Evolutionary conservation across 805 yeast genomes (phyloP), one percentile per base, ranked within the genome.

Genomic region (Spathaspora gorwiae): DNA sequence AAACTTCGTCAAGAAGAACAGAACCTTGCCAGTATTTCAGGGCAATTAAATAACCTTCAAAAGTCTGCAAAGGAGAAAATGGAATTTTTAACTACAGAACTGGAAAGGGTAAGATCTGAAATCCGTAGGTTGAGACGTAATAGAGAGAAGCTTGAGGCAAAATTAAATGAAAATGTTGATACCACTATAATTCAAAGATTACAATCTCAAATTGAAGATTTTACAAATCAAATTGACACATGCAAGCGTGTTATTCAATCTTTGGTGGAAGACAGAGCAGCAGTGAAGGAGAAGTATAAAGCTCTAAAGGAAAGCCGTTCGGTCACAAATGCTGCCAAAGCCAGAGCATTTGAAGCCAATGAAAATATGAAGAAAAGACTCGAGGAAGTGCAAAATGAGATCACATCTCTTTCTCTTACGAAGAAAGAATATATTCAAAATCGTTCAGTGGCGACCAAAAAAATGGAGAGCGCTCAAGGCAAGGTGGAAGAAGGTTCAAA

Each of bases 131-230:
- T 35, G 26, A 14, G 9, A 3, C 13, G n/a, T 10, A 24, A 8
- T 15, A 19, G 50, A 46, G 7, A 33, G 48, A 47, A 44, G 11
- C 48, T 73, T 4, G 66, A 64, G 34, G 59, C 64, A 33, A 68
- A 70, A 42, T 53, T 80, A 13, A 66, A 62, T 14, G 81, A 77
- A 15, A 65, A 72, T 43, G 73, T 70, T 7, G 75, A 72, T 43
- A 66, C 70, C 14, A 73, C 75, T 6, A 70, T 59, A 40, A 60
- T 75, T 15, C 73, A 67, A 13, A 27, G 64, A 2, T 60, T 70
- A 15, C 53, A 62, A 19, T 62, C 61, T 10, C 69, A 71, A 45
- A 62, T 59, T 29, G 62, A 57, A 14, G 66, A 52, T 7, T 50
- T 54, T 47, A 56, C 59, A 35, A 54, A 56, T 13, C 68, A 64